These are phyloP conservation scores for Talinum fruticosum DNA, from an alignment of 148 eudicot genomes.

Conservation along the genomic window DNA sequence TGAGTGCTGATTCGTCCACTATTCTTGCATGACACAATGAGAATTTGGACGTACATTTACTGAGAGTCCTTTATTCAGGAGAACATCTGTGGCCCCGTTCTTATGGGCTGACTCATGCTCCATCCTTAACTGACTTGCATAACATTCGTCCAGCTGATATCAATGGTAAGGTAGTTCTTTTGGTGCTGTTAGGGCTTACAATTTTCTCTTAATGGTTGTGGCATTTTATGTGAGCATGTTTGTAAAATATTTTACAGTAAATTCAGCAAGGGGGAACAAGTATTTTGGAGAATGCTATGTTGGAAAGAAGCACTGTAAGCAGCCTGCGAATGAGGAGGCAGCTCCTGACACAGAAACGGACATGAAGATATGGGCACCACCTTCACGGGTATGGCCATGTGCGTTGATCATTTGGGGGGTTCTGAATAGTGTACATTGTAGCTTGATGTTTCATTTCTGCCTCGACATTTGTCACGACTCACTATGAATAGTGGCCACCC, in stretches of 20 bases:
- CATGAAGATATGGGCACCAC: slow-evolving; percentile 51
- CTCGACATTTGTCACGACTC: background rate
- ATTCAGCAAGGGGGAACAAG: slow-evolving; percentile 57
- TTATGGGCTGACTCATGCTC: slow-evolving; percentile 39
- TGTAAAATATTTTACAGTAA: slow-evolving; percentile 35
- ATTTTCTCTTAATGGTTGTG: background rate
- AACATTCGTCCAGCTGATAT: slow-evolving; percentile 61
- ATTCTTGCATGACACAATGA: background rate
- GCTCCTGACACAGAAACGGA: slow-evolving; percentile 55
- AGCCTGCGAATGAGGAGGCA: slow-evolving; percentile 57
- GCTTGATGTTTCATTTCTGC: background rate
- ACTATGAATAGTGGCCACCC: background rate
- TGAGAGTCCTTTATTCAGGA: slow-evolving; percentile 30
- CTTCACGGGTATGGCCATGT: slow-evolving; percentile 30
- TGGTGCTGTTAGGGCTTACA: background rate
- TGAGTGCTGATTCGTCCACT: background rate
- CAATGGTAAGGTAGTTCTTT: slow-evolving; percentile 38
- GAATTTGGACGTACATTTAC: background rate
- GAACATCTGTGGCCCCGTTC: slow-evolving; percentile 67
- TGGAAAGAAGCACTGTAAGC: slow-evolving; percentile 29
- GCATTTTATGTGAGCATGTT: slow-evolving; percentile 1
- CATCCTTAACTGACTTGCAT: slow-evolving; percentile 51
- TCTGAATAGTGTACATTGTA: background rate
- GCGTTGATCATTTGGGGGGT: background rate
- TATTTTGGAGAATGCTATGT: slow-evolving; percentile 52